Conservation (phyloP, 1,284 basidiomycete genomes). For the Ganoderma multipileum region DNA sequence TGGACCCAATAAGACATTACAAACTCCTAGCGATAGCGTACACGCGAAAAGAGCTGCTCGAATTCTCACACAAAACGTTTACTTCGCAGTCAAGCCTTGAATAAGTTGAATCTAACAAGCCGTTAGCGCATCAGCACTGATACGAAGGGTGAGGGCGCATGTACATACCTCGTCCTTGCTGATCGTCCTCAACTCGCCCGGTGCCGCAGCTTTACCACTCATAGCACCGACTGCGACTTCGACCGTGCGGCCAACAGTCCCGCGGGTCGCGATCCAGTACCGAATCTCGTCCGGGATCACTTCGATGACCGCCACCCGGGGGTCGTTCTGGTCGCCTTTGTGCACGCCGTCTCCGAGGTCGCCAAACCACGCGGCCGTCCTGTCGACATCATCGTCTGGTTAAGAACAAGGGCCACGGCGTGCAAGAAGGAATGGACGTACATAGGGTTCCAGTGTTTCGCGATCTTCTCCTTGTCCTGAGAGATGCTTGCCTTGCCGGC, state of each 20-base stretch:
- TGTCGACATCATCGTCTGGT: constrained; percentile 33
- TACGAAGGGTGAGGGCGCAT: not conserved
- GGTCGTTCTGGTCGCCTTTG: constrained; percentile 83
- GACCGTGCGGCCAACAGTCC: constrained; percentile 51
- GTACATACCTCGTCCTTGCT: constrained; percentile 62
- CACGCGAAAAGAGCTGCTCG: not conserved
- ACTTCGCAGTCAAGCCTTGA: constrained; percentile 32
- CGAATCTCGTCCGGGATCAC: constrained; percentile 84
- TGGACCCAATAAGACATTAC: not conserved
- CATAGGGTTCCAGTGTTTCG: constrained; percentile 72
- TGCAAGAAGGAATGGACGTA: constrained; percentile 42
- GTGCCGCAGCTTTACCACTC: constrained; percentile 62
- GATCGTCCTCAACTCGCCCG: constrained; percentile 71
- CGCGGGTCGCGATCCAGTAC: constrained; percentile 71
- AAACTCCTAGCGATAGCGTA: constrained; percentile 1
- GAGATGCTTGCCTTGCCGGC: constrained; percentile 76
- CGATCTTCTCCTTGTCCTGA: constrained; percentile 70
- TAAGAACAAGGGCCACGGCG: not conserved
- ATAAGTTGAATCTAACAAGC: constrained; percentile 40
- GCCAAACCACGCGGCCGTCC: constrained; percentile 83
- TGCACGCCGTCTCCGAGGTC: constrained; percentile 89
- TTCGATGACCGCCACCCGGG: constrained; percentile 83
- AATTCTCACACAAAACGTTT: not conserved
- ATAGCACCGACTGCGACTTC: constrained; percentile 63
- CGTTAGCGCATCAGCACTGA: too few relatives aligned